Evolutionary conservation across 352 stramenopile genomes (phyloP), one percentile per base, ranked within the genome.

Genomic region (Thalassiosira hispida): DNA sequence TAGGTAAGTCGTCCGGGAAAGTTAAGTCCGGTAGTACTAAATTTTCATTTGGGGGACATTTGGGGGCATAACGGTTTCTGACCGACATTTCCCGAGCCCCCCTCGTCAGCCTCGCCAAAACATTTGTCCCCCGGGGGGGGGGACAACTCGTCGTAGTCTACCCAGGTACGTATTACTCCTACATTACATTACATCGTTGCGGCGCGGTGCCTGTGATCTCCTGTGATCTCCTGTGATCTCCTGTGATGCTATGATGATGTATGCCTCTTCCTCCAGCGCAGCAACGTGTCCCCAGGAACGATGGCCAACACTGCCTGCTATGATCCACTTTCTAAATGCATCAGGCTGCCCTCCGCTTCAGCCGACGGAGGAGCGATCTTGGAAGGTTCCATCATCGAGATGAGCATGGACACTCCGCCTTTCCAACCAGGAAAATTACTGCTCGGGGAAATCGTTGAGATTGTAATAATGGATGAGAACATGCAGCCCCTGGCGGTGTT

Each of bases 361-460:
- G 62, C 63, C 23, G 44, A 44, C 20, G 63, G 44, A 22, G 42
- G 23, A 8, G 57, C 35, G 18, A 9, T 68, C 1, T 35, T 77
- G 7, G 55, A 60, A 46, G 67, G 67, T 29, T 67, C 55, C 23
- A 77, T 77, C 7, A 68, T 61, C n/a, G 67, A 77, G 55, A 66
- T 38, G 31, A 52, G 66, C 8, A 47, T 38, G 31, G 66, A 75
- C 8, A 47, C 56, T 22, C 25, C 67, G 40, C 25, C 27, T 16
- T 72, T 72, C 23, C 40, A 44, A 56, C 51, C 33, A 4, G 69
- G 59, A 35, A 69, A 29, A 14, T 33, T 78, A n/a, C 47, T 78
- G 0, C 2, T 78, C 46, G 69, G 59, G 14, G 69, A 78, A 62
- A 53, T 78, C 0, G 33, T 71, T n/a, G 69, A 78, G 33, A 78